These are phyloP conservation scores for Malus hybrid DNA, from an alignment of 331 rosid genomes.

Conservation along the genomic window DNA sequence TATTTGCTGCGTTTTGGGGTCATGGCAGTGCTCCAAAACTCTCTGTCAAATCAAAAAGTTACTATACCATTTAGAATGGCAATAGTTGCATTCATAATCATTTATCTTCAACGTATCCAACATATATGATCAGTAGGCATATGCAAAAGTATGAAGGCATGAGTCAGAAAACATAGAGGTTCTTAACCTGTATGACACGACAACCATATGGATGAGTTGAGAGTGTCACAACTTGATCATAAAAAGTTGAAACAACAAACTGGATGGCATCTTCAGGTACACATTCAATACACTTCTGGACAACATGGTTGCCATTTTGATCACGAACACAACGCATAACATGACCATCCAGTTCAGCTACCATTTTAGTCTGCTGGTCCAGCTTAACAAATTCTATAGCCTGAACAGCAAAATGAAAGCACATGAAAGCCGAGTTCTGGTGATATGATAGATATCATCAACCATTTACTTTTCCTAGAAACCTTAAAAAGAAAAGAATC, in stretches of 20 bases:
- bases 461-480: background rate
- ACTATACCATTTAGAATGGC: background rate
- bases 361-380: constrained; percentile 51
- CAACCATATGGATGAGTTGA: constrained; percentile 60
- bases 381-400: constrained; percentile 42
- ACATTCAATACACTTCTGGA: constrained; percentile 52
- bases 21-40: constrained; percentile 49
- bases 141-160: background rate
- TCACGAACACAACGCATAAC: constrained; percentile 55
- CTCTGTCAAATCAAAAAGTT: constrained; percentile 27
- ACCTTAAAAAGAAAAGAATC: background rate
- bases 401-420: constrained; percentile 7
- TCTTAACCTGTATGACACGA: constrained; percentile 43
- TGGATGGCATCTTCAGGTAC: constrained; percentile 47
- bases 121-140: background rate
- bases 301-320: constrained; percentile 52
- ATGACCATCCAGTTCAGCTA: constrained; percentile 43
- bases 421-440: background rate
- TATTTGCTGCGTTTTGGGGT: constrained; percentile 32
- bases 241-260: constrained; percentile 40
- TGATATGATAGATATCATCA: background rate
- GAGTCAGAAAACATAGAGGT: background rate
- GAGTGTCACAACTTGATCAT: constrained; percentile 44
- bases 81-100: background rate
- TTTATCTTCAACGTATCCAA: background rate